Evolutionary conservation across 176 grass and related monocot species (phyloP).

Genomic region (Carex parvula): DNA sequence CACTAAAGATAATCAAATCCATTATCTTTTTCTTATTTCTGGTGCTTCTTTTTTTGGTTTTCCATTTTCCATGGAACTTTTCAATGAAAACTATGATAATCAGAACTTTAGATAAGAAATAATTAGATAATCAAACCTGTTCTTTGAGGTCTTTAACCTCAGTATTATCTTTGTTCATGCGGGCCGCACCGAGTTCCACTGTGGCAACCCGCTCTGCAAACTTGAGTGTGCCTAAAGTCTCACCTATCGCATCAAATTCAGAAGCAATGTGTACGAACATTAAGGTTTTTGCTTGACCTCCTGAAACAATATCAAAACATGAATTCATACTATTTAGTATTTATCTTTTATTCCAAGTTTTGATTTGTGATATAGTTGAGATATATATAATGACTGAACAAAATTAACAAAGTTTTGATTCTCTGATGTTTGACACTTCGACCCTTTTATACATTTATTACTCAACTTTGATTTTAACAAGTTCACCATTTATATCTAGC

Average conservation of each 20-base stretch:
- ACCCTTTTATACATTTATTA: neutral
- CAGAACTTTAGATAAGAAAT: neutral
- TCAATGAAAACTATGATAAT: neutral
- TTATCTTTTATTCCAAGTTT: neutral
- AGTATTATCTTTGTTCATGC: conserved; percentile 57
- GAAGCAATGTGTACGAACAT: conserved; percentile 97
- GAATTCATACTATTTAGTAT: conserved; percentile 13
- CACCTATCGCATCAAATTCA: conserved; percentile 51
- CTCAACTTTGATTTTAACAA: neutral
- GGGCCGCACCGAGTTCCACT: conserved; percentile 68
- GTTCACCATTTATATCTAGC: neutral
- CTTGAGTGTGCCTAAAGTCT: conserved; percentile 80
- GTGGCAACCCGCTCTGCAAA: conserved; percentile 86
- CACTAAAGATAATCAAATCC: neutral
- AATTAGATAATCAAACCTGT: conserved; percentile 43
- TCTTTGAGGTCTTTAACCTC: conserved; percentile 78
- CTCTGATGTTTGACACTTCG: neutral
- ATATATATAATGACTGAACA: neutral
- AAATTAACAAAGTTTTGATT: neutral
- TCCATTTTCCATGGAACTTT: neutral
- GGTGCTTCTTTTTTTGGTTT: neutral
- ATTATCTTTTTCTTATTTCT: neutral
- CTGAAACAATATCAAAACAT: conserved; percentile 37
- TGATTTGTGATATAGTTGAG: neutral
- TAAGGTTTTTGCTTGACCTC: conserved; percentile 91